Conservation (phyloP, 2,329 filamentous ascomycete genomes). For the Colletotrichum sidae region DNA sequence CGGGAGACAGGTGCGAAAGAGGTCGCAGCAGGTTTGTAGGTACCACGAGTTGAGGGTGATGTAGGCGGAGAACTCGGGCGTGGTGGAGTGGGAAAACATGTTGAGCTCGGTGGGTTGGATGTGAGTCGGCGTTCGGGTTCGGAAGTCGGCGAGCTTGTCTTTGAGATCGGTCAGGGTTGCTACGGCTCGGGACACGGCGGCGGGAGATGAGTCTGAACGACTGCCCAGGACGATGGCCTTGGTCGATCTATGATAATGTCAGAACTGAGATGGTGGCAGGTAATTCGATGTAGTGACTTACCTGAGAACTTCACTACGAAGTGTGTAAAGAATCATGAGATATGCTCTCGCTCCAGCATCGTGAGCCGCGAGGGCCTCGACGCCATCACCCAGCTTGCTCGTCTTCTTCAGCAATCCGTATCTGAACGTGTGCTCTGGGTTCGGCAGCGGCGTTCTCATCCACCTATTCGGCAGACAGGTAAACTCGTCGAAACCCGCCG, state of each 20-base stretch:
- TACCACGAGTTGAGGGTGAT: slow-evolving; percentile 29
- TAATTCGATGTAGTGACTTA: not conserved
- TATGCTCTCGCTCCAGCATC: slow-evolving; percentile 18
- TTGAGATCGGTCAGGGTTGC: slow-evolving; percentile 1
- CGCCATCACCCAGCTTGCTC: slow-evolving; percentile 8
- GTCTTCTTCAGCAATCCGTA: slow-evolving; percentile 18
- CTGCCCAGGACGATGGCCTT: slow-evolving; percentile 19
- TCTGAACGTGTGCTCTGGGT: slow-evolving; percentile 13
- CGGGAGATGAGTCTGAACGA: not conserved
- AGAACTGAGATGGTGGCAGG: not conserved
- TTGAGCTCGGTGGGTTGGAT: slow-evolving; percentile 16
- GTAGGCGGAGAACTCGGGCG: slow-evolving; percentile 17
- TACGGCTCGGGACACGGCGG: not conserved
- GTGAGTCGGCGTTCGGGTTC: slow-evolving; percentile 8
- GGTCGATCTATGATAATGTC: slow-evolving; percentile 2
- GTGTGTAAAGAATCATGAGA: slow-evolving; percentile 1
- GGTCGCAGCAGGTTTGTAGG: slow-evolving; percentile 21
- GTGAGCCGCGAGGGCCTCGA: slow-evolving; percentile 5
- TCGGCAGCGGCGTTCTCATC: slow-evolving; percentile 16
- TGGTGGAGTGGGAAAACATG: slow-evolving; percentile 29
- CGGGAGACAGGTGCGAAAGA: slow-evolving; percentile 20
- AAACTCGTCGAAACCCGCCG: slow-evolving; percentile 26
- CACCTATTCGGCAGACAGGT: slow-evolving; percentile 12
- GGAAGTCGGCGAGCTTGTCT: slow-evolving; percentile 5
- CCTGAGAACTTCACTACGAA: slow-evolving; percentile 15